phyloP scores from a whole-genome alignment of 306 rosid species.

The Argentina anserina region DNA sequence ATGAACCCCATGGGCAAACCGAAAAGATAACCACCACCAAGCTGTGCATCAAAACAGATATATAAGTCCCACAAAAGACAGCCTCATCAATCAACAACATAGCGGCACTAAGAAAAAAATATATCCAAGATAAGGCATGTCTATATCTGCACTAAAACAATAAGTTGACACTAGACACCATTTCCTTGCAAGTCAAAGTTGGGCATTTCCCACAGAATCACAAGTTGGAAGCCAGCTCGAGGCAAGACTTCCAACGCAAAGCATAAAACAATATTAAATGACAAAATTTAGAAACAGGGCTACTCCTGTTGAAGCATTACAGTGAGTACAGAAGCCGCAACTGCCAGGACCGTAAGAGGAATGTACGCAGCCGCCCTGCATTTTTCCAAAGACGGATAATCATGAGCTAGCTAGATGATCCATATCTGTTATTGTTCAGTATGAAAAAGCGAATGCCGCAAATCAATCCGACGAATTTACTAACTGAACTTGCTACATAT shows the following conservation, averaged over 20 bases:
- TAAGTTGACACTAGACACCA: neutral
- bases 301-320: slow-evolving; percentile 14
- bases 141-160: neutral
- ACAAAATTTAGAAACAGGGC: neutral
- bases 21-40: slow-evolving; percentile 65
- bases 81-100: neutral
- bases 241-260: neutral
- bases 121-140: neutral
- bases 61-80: neutral
- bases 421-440: neutral
- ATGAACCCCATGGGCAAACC: slow-evolving; percentile 55
- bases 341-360: slow-evolving; percentile 51
- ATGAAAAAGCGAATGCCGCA: neutral
- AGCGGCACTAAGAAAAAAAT: neutral
- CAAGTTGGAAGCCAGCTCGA: neutral
- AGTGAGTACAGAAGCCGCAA: slow-evolving; percentile 56
- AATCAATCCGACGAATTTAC: neutral
- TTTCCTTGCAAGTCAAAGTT: neutral
- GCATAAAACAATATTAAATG: neutral
- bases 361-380: slow-evolving; percentile 56
- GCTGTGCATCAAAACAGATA: slow-evolving; percentile 29
- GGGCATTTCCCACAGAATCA: slow-evolving; percentile 1
- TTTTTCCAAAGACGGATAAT: neutral
- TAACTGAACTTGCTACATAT: neutral
- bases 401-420: neutral